Evolutionary conservation across 164 flowering plant species (phyloP).

Genomic region (Protea cynaroides): DNA sequence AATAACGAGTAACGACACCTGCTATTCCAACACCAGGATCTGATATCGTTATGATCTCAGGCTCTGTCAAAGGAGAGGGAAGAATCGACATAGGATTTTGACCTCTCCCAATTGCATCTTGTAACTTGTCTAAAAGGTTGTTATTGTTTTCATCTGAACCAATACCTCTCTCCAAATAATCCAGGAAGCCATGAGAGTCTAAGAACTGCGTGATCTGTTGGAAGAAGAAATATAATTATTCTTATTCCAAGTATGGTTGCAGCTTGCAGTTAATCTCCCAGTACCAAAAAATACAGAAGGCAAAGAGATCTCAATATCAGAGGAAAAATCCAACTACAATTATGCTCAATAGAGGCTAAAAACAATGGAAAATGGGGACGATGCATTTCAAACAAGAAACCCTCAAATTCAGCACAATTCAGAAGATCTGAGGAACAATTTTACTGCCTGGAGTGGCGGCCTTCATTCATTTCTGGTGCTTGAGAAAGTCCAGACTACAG

Average conservation of each 20-base stretch:
- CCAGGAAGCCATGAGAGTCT: slow-evolving; percentile 90
- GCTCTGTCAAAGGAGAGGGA: slow-evolving; percentile 53
- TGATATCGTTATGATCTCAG: slow-evolving; percentile 85
- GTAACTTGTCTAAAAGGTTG: slow-evolving; percentile 94
- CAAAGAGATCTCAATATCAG: neutral
- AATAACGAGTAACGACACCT: slow-evolving; percentile 33
- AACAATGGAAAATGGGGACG: neutral
- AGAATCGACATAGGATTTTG: slow-evolving; percentile 80
- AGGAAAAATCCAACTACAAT: neutral
- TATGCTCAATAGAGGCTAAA: neutral
- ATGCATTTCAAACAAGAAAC: neutral
- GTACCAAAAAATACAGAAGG: neutral
- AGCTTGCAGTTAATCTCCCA: neutral
- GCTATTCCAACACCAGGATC: slow-evolving; percentile 63
- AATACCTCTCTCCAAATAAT: slow-evolving; percentile 77
- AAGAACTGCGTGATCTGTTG: slow-evolving; percentile 78
- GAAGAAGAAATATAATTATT: slow-evolving; percentile 5
- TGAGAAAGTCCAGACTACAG: too few relatives aligned
- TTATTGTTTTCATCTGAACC: slow-evolving; percentile 61
- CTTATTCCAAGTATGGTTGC: neutral
- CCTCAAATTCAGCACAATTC: neutral
- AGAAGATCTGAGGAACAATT: too few relatives aligned
- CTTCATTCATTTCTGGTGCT: too few relatives aligned
- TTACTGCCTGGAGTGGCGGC: too few relatives aligned
- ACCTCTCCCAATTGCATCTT: slow-evolving; percentile 95